Percentiles rank a stretch among this genome's conserved stretches.
Evolutionary conservation across 352 stramenopile genomes (phyloP).

Genomic region (Blastocystis sp.): DNA sequence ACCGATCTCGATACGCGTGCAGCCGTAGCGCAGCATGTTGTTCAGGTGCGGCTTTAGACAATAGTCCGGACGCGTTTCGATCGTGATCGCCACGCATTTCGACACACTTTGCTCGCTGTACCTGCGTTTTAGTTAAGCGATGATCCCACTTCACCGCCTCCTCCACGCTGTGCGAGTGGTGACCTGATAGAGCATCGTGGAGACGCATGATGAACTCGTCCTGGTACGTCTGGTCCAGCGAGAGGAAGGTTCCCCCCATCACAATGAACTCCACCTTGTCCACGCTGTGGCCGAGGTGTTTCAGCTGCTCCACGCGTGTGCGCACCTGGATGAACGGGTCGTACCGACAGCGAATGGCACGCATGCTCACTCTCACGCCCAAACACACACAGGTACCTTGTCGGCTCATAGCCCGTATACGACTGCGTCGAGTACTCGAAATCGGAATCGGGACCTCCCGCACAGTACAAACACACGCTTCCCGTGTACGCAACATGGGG

Average conservation of each 20-base stretch:
- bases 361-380: slow-evolving; percentile 68
- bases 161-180: slow-evolving; percentile 74
- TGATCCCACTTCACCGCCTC: slow-evolving; percentile 74
- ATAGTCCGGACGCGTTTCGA: slow-evolving; percentile 91
- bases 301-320: slow-evolving; percentile 76
- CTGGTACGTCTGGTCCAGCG: slow-evolving; percentile 79
- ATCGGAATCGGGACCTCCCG: slow-evolving; percentile 83
- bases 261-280: slow-evolving; percentile 95
- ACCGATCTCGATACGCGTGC: slow-evolving; percentile 89
- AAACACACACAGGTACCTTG: slow-evolving; percentile 57
- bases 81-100: slow-evolving; percentile 82
- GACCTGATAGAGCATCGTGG: slow-evolving; percentile 84
- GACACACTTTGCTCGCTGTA: slow-evolving; percentile 57
- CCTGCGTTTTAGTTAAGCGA: neutral
- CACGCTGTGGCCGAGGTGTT: slow-evolving; percentile 75
- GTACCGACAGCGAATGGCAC: slow-evolving; percentile 83
- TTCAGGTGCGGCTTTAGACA: slow-evolving; percentile 86
- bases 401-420: slow-evolving; percentile 92
- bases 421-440: slow-evolving; percentile 92
- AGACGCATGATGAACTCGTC: slow-evolving; percentile 90
- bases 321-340: slow-evolving; percentile 83
- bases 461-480: slow-evolving; percentile 90
- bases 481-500: slow-evolving; percentile 89
- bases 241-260: slow-evolving; percentile 91
- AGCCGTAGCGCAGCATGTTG: slow-evolving; percentile 88